Conservation (phyloP, 23 red algal species). For the Gracilaria gracilis region DNA sequence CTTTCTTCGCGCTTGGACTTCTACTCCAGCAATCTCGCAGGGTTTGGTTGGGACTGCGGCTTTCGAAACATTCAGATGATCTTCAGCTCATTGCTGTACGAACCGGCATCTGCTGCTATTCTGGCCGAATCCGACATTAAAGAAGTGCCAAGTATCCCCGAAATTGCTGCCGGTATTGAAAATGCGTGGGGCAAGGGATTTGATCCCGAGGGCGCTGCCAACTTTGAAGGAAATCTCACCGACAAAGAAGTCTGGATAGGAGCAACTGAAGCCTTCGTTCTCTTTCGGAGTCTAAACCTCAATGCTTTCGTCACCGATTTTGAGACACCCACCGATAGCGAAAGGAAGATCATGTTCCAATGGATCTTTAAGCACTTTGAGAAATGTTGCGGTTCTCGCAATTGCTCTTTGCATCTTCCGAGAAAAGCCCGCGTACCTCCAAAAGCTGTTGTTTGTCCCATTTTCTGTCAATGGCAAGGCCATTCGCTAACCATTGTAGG, state of each 20-base stretch:
- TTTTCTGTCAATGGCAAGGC: slow-evolving; percentile 59
- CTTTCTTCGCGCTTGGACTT: slow-evolving; percentile 44
- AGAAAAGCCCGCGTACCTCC: slow-evolving; percentile 11
- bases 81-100: slow-evolving; percentile 50
- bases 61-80: slow-evolving; percentile 71
- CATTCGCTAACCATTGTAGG: slow-evolving; percentile 60
- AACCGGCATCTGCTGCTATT: slow-evolving; percentile 1
- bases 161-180: slow-evolving; percentile 57
- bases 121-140: slow-evolving; percentile 28
- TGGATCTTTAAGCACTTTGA: slow-evolving; percentile 72
- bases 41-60: slow-evolving; percentile 71
- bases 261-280: slow-evolving; percentile 43
- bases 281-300: slow-evolving; percentile 41
- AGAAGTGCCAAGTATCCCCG: slow-evolving; percentile 58
- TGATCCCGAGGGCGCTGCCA: slow-evolving; percentile 50
- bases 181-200: slow-evolving; percentile 59
- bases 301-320: slow-evolving; percentile 57
- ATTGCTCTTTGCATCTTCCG: slow-evolving; percentile 47
- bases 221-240: slow-evolving; percentile 32
- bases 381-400: slow-evolving; percentile 31
- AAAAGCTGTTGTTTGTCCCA: slow-evolving; percentile 37
- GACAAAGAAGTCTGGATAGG: slow-evolving; percentile 72
- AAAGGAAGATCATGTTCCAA: slow-evolving; percentile 53
- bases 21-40: slow-evolving; percentile 51
- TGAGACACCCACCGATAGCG: slow-evolving; percentile 29